Conservation (phyloP, 164 flowering plant genomes). For the Magnolia changhungtana region DNA sequence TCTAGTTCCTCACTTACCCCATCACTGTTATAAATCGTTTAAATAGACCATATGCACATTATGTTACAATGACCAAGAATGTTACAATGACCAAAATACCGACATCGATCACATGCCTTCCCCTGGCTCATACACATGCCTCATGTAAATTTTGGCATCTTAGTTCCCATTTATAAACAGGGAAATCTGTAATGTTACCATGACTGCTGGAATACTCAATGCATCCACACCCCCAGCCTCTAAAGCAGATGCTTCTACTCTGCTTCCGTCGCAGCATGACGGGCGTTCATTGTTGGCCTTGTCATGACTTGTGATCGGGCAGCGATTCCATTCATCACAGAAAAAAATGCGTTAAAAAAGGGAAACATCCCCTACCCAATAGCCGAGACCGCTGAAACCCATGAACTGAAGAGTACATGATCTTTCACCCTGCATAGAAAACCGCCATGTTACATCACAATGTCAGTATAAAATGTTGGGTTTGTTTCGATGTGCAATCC, state of each 20-base stretch:
- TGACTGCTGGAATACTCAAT: not conserved
- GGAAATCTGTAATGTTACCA: not conserved
- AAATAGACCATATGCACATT: too few species aligned
- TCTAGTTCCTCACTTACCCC: too few species aligned
- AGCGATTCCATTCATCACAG: not conserved
- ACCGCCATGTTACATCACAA: not conserved
- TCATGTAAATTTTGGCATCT: not conserved
- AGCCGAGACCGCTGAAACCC: slow-evolving; percentile 30
- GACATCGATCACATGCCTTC: not conserved
- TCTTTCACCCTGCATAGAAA: slow-evolving; percentile 37
- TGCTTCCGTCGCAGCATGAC: not conserved
- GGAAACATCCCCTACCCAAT: slow-evolving; percentile 9
- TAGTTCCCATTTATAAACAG: not conserved
- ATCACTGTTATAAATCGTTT: too few species aligned
- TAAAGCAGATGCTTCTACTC: not conserved
- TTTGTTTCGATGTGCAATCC: not conserved
- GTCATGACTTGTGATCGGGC: not conserved
- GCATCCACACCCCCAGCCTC: not conserved
- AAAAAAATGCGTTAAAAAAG: not conserved
- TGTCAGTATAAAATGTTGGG: not conserved
- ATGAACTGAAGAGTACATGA: slow-evolving; percentile 32
- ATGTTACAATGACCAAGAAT: too few species aligned
- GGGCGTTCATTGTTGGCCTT: not conserved
- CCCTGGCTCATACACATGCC: not conserved
- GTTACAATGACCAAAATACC: not conserved